Conservation (phyloP, 345 rosid species). For the Heritiera littoralis region DNA sequence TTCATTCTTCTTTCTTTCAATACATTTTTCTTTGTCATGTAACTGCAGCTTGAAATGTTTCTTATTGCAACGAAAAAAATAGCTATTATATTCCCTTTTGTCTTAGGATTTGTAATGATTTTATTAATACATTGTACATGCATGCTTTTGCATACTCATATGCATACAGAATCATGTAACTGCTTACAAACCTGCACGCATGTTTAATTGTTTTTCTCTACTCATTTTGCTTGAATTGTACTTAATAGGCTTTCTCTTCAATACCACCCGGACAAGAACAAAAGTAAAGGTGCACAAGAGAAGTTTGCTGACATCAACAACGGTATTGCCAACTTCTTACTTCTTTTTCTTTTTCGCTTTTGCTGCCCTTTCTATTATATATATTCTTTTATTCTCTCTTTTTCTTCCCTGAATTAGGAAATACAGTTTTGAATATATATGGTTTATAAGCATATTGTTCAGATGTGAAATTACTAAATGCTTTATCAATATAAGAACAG, state of each 20-base stretch:
- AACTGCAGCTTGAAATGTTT: no score
- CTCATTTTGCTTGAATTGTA: background rate
- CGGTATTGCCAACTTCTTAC: constrained; percentile 44
- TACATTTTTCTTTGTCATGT: no score
- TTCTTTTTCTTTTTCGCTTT: constrained; percentile 4
- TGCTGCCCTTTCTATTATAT: background rate
- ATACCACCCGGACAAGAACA: constrained; percentile 95
- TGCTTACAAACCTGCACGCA: background rate
- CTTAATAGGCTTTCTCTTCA: constrained; percentile 74
- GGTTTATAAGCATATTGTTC: background rate
- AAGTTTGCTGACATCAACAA: constrained; percentile 91
- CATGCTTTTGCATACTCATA: no score
- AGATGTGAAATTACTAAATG: background rate
- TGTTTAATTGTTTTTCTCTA: background rate
- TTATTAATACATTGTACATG: no score
- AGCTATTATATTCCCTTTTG: no score
- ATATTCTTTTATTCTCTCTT: background rate
- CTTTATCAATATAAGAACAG: background rate
- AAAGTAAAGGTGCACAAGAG: constrained; percentile 75
- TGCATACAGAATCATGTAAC: no score
- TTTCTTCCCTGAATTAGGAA: background rate
- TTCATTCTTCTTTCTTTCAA: no score
- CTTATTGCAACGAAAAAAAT: no score
- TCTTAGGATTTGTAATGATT: no score
- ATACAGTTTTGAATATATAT: background rate